Percentiles rank a stretch among this genome's conserved stretches.
Conservation (phyloP, 2,329 filamentous ascomycete species). For the Didymella arachidicola region DNA sequence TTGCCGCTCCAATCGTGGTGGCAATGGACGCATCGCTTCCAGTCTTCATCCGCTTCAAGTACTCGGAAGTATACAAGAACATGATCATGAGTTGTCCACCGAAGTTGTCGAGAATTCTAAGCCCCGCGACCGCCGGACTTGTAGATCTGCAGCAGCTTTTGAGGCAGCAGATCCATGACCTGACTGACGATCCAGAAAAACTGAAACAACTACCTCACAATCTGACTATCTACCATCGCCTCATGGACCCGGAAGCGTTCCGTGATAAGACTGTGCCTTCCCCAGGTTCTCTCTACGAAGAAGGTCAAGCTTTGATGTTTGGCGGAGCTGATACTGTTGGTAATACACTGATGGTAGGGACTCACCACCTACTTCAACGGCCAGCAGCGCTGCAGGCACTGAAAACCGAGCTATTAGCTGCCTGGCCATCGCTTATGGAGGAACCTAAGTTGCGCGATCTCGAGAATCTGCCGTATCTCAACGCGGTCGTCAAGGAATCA, state of each 20-base stretch:
- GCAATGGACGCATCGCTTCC: slow-evolving; percentile 52
- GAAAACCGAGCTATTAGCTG: slow-evolving; percentile 48
- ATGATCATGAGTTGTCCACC: slow-evolving; percentile 51
- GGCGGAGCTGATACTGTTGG: slow-evolving; percentile 57
- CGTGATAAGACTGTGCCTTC: slow-evolving; percentile 44
- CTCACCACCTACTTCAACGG: slow-evolving; percentile 52
- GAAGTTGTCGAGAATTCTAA: slow-evolving; percentile 46
- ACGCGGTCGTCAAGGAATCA: slow-evolving; percentile 53
- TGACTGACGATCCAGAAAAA: slow-evolving; percentile 41
- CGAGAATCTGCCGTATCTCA: slow-evolving; percentile 47
- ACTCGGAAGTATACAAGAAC: slow-evolving; percentile 50
- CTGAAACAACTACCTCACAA: slow-evolving; percentile 46
- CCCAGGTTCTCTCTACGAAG: slow-evolving; percentile 52
- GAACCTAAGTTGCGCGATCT: slow-evolving; percentile 44
- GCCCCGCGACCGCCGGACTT: slow-evolving; percentile 49
- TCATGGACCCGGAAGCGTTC: slow-evolving; percentile 46
- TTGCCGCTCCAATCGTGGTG: slow-evolving; percentile 53
- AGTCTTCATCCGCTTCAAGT: slow-evolving; percentile 51
- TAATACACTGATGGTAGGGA: slow-evolving; percentile 53
- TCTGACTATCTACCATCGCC: slow-evolving; percentile 50
- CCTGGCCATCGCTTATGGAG: slow-evolving; percentile 48
- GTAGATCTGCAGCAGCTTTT: slow-evolving; percentile 50
- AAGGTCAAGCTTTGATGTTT: slow-evolving; percentile 57
- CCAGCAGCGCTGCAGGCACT: slow-evolving; percentile 46
- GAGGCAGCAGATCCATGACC: slow-evolving; percentile 41